Conservation (phyloP, 1,139 yeast genomes). For the Kluyveromyces sp. region DNA sequence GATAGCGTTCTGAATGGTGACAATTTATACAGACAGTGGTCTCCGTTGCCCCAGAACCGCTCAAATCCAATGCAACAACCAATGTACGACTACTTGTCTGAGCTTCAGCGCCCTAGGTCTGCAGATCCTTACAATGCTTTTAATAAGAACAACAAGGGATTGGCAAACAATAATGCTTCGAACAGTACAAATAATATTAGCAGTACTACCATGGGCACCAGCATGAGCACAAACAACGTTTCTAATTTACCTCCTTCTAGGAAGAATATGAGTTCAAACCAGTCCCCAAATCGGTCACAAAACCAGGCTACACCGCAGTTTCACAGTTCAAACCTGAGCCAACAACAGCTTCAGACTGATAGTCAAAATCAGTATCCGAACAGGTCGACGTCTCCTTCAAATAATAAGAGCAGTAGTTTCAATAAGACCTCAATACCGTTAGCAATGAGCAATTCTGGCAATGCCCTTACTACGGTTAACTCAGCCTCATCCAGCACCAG, state of each 20-base stretch:
- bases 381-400: slow-evolving; percentile 1
- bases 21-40: slow-evolving; percentile 26
- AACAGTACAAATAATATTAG: slow-evolving; percentile 9
- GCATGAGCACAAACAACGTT: slow-evolving; percentile 1
- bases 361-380: slow-evolving; percentile 1
- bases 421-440: slow-evolving; percentile 1
- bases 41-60: slow-evolving; percentile 24
- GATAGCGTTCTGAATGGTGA: slow-evolving; percentile 32
- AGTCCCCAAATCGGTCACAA: background rate
- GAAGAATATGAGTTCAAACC: background rate
- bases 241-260: background rate
- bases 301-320: background rate
- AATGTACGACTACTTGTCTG: slow-evolving; percentile 23
- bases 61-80: slow-evolving; percentile 19
- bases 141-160: slow-evolving; percentile 11
- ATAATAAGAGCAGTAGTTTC: background rate
- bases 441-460: slow-evolving; percentile 7
- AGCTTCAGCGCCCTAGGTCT: slow-evolving; percentile 35
- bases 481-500: slow-evolving; percentile 6
- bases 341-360: background rate
- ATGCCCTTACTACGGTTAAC: slow-evolving; percentile 7
- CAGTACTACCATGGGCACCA: background rate
- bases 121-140: slow-evolving; percentile 34
- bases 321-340: background rate
- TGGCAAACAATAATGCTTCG: slow-evolving; percentile 8